Conservation (phyloP, 169 alveolate genomes). For the Eimeria acervulina region DNA sequence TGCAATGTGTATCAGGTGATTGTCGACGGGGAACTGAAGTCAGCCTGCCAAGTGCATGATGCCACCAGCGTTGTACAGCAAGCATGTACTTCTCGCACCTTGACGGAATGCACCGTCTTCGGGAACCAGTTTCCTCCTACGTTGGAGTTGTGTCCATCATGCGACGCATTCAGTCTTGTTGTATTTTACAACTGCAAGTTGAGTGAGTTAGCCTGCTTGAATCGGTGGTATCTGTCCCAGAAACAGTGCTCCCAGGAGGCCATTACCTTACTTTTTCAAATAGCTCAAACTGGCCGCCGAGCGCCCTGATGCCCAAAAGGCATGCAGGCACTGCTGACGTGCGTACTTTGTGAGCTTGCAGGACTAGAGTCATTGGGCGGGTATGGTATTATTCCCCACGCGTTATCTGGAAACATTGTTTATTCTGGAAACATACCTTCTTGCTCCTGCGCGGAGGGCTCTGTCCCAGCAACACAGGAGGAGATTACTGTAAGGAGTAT, state of each 20-base stretch:
- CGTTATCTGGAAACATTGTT: slow-evolving; percentile 16
- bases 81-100: slow-evolving; percentile 13
- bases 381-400: neutral
- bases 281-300: neutral
- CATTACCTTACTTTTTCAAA: neutral
- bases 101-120: slow-evolving; percentile 3
- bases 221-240: neutral
- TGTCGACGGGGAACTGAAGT: neutral
- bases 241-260: neutral
- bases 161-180: slow-evolving; percentile 46
- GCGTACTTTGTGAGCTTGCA: slow-evolving; percentile 30
- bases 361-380: slow-evolving; percentile 17
- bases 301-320: neutral
- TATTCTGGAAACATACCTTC: slow-evolving; percentile 64
- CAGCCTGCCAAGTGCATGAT: slow-evolving; percentile 31
- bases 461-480: slow-evolving; percentile 66
- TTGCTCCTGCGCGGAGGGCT: slow-evolving; percentile 50
- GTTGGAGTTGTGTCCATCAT: slow-evolving; percentile 64
- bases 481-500: slow-evolving; percentile 43
- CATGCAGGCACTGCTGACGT: neutral
- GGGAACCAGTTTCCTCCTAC: slow-evolving; percentile 14
- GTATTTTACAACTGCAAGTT: slow-evolving; percentile 60
- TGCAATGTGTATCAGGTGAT: neutral
- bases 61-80: neutral
- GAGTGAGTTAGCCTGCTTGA: slow-evolving; percentile 51